Percentiles rank a stretch among this genome's conserved stretches.
These are phyloP conservation scores for Xanthoconium purpureum DNA, from an alignment of 768 basidiomycete genomes.

Conservation along the genomic window DNA sequence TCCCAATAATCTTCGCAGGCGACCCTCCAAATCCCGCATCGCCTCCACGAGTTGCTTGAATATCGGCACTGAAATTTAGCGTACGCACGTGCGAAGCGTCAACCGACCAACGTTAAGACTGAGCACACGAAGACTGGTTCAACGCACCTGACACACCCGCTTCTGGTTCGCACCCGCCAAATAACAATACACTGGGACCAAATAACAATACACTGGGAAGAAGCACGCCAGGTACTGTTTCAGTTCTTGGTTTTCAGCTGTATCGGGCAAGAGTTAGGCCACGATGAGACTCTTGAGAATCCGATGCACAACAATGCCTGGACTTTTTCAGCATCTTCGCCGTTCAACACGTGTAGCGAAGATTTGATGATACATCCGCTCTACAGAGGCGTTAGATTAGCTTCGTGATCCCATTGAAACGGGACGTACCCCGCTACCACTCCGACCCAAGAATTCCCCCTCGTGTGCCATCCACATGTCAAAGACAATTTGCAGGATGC, in stretches of 20 bases:
- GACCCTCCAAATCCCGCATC: conserved; percentile 61
- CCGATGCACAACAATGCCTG: conserved; percentile 76
- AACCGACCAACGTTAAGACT: neutral
- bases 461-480: conserved; percentile 88
- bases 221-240: conserved; percentile 86
- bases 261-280: conserved; percentile 77
- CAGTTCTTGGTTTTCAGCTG: conserved; percentile 74
- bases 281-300: conserved; percentile 47
- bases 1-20: conserved; percentile 66
- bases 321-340: conserved; percentile 58
- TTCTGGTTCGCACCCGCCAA: conserved; percentile 71
- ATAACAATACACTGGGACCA: conserved; percentile 81
- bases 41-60: conserved; percentile 58
- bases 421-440: conserved; percentile 32
- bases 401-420: neutral
- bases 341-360: conserved; percentile 38
- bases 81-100: no score
- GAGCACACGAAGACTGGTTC: neutral
- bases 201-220: conserved; percentile 83
- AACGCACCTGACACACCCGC: conserved; percentile 54
- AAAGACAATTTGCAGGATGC: conserved; percentile 74
- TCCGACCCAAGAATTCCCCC: conserved; percentile 53
- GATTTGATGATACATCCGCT: conserved; percentile 64
- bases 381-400: conserved; percentile 23
- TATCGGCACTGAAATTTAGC: conserved; percentile 67